Conservation (phyloP, 345 rosid genomes). For the Murraya koenigii region DNA sequence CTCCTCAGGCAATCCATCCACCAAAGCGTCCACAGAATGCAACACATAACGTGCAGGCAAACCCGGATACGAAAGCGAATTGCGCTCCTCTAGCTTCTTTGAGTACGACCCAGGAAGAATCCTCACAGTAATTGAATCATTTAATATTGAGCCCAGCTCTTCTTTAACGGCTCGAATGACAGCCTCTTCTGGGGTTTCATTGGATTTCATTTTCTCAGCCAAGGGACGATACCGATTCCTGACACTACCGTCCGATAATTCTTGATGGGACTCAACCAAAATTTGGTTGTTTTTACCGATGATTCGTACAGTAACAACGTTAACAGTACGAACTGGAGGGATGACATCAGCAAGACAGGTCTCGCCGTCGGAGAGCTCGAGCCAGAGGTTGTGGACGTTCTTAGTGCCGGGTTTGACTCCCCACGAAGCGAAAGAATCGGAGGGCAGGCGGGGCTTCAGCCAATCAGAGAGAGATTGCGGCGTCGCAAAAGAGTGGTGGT, state of each 20-base stretch:
- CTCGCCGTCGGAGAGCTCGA: slow-evolving; percentile 83
- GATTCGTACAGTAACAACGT: slow-evolving; percentile 61
- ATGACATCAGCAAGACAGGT: slow-evolving; percentile 59
- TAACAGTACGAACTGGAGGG: slow-evolving; percentile 77
- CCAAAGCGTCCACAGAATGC: slow-evolving; percentile 64
- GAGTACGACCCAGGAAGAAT: slow-evolving; percentile 57
- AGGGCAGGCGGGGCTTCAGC: slow-evolving; percentile 77
- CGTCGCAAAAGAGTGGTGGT: slow-evolving; percentile 44
- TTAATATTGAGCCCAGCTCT: slow-evolving; percentile 66
- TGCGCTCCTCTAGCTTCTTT: slow-evolving; percentile 65
- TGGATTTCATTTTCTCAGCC: slow-evolving; percentile 90
- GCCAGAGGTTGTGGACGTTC: slow-evolving; percentile 96
- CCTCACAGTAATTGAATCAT: slow-evolving; percentile 19
- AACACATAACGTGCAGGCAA: slow-evolving; percentile 72
- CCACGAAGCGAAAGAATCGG: slow-evolving; percentile 82
- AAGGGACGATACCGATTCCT: slow-evolving; percentile 66
- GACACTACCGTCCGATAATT: slow-evolving; percentile 71
- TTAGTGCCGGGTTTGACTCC: slow-evolving; percentile 93
- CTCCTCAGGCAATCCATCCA: slow-evolving; percentile 86
- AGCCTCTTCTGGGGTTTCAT: slow-evolving; percentile 62
- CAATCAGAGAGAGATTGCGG: slow-evolving; percentile 88
- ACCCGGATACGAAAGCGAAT: slow-evolving; percentile 80
- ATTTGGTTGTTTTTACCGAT: slow-evolving; percentile 36
- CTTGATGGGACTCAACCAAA: slow-evolving; percentile 75
- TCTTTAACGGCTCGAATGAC: slow-evolving; percentile 69